Evolutionary conservation across 495 filamentous ascomycete species (phyloP), one percentile per base, ranked within the genome.

Genomic region (Filosporella fistucella): DNA sequence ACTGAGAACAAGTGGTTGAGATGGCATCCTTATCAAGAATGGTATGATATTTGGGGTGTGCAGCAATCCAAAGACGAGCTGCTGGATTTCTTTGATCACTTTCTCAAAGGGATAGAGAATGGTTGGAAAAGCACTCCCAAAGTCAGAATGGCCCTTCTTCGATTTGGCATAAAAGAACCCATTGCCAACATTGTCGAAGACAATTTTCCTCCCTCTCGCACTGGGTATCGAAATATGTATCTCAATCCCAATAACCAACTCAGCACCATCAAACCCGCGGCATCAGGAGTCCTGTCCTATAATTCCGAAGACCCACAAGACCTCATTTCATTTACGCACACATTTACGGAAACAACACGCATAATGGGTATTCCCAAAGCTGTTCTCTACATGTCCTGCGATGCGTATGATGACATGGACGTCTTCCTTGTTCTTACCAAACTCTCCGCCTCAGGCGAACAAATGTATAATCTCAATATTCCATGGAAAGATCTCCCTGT

Each of bases 321-420:
- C 26, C 21, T 25, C 18, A 29, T 29, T 3, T 3, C 12, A 5
- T 45, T 34, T 20, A 23, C 28, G 10, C 22, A 45, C 42, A 45
- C 13, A 4, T 45, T 45, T 29, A 10, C 26, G 9, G 29, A 17
- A 20, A 17, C 13, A 12, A 45, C 42, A 3, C 26, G 29, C 13
- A 25, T 45, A 14, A 30, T 11, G 10, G 42, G 42, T 3, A 13
- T 45, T 34, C 29, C 42, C n/a, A 45, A 45, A 23, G 42, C 42
- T 3, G 29, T 33, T 7, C 3, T 45, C 2, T 45, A 45, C 42
- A 22, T 45, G 5, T 45, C 42, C 4, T 7, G 4, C n/a, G 8
- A 10, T 13, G 26, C 32, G 9, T 17, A 12, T 16, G 23, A 45
- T 6, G 42, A 45, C 28, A 33, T 45, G 42, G 42, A 45, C 26